Percentiles rank a stretch among this genome's conserved stretches.
Conservation (phyloP, 768 basidiomycete genomes). For the Termitomyces sp. region DNA sequence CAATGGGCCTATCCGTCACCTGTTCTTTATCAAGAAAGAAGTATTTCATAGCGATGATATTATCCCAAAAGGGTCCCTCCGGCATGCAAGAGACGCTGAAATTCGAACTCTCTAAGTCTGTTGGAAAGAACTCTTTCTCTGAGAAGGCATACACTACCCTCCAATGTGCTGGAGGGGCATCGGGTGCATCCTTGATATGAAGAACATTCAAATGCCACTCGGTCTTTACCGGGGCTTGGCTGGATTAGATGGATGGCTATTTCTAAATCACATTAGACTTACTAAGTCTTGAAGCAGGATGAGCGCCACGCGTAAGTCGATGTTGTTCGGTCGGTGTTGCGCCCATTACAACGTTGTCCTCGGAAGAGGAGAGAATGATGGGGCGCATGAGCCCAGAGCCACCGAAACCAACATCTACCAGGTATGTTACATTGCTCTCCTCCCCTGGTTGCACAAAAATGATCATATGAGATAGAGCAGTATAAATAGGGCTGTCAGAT, state of each 20-base stretch:
- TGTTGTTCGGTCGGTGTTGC: constrained; percentile 9
- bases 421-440: constrained; percentile 10
- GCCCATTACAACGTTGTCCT: constrained; percentile 8
- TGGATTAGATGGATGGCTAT: background rate
- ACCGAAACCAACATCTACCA: constrained; percentile 11
- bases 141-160: constrained; percentile 8
- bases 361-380: constrained; percentile 7
- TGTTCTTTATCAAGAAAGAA: constrained; percentile 6
- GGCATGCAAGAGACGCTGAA: constrained; percentile 3
- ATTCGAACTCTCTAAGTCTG: constrained; percentile 8
- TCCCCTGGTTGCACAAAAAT: constrained; percentile 10
- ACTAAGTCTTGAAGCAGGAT: constrained; percentile 6
- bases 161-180: background rate
- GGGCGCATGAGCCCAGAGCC: constrained; percentile 8
- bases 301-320: constrained; percentile 6
- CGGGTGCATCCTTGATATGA: constrained; percentile 4
- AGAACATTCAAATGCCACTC: constrained; percentile 9
- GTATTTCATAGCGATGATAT: constrained; percentile 6
- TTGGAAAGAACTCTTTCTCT: constrained; percentile 6
- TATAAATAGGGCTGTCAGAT: constrained; percentile 3
- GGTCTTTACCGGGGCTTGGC: background rate
- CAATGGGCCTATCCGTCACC: background rate
- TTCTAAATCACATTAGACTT: background rate
- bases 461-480: constrained; percentile 7
- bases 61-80: constrained; percentile 4